Evolutionary conservation across 2,329 filamentous ascomycete species (phyloP), one percentile per base, ranked within the genome.

Genomic region (Ceratocystis lukuohia): DNA sequence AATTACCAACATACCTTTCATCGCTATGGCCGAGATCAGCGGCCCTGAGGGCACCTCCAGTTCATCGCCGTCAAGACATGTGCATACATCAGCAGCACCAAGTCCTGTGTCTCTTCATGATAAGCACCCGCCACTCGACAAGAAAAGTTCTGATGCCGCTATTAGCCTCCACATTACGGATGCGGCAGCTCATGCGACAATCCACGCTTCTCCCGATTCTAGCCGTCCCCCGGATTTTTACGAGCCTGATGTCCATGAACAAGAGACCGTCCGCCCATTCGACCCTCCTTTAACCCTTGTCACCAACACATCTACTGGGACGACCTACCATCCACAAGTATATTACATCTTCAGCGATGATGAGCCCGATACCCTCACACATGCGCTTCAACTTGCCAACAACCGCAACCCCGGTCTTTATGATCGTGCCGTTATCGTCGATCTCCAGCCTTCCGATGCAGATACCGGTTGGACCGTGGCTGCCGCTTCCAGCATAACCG

Each of bases 281-380:
- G 64, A 62, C 45, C 67, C 69, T 1, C 89, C 91, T 1, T 88
- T 96, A 78, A 88, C 90, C 0, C 80, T 96, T 53, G 80, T 97
- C 70, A 85, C 89, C 72, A 91, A 96, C 74, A 77, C 82, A 10
- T 82, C 84, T n/a, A 86, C 84, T 7, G 82, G 84, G 71, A 84
- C 89, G 59, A 88, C 90, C 69, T 82, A 90, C 71, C 92, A 97
- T 74, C 64, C 67, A 12, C 94, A 93, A 1, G 85, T 96, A 1
- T 91, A 93, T 77, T 97, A 97, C 77, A 83, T 97, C 72, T 97
- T 99, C 78, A 84, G 84, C 71, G 92, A 97, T 75, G 94, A 97
- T 75, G 91, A 96, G 73, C 83, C 86, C 1, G 88, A 92, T 61
- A 78, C 88, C 57, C 79, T 96, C 46, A 88, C 88, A 1, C 57